Percentiles rank a stretch among this genome's conserved stretches.
Evolutionary conservation across 192 early-diverging fungal species (phyloP).

Genomic region (Piromyces sp.): DNA sequence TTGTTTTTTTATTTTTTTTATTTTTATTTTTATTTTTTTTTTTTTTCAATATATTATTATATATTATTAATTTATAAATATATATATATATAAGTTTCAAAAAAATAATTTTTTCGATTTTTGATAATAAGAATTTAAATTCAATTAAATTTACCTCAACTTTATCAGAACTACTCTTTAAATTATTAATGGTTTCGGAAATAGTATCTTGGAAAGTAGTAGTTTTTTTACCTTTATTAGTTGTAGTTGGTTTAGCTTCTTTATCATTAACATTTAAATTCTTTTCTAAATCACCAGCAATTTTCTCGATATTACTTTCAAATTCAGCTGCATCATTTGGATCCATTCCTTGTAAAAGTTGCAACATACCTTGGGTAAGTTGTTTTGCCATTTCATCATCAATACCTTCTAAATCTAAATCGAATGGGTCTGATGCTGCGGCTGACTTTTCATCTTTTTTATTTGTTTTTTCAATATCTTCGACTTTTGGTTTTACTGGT

Average conservation of each 20-base stretch:
- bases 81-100: too few relatives aligned
- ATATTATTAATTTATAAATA: too few relatives aligned
- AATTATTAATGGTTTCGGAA: constrained; percentile 71
- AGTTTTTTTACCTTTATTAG: background rate
- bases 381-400: constrained; percentile 60
- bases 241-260: background rate
- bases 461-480: background rate
- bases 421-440: background rate
- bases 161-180: constrained; percentile 67
- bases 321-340: background rate
- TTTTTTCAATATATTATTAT: too few relatives aligned
- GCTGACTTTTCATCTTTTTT: background rate
- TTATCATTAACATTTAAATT: background rate
- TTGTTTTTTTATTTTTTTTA: too few relatives aligned
- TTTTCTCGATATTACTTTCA: background rate
- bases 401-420: background rate
- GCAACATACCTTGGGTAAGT: constrained; percentile 64
- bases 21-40: too few relatives aligned
- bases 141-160: too few relatives aligned
- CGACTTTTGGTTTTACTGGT: background rate
- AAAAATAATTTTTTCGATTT: too few relatives aligned
- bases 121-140: too few relatives aligned
- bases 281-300: background rate
- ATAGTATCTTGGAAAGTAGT: constrained; percentile 70
- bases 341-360: constrained; percentile 16